phyloP scores from a whole-genome alignment of 495 filamentous ascomycete genomes.

The Aspergillus avenaceus region DNA sequence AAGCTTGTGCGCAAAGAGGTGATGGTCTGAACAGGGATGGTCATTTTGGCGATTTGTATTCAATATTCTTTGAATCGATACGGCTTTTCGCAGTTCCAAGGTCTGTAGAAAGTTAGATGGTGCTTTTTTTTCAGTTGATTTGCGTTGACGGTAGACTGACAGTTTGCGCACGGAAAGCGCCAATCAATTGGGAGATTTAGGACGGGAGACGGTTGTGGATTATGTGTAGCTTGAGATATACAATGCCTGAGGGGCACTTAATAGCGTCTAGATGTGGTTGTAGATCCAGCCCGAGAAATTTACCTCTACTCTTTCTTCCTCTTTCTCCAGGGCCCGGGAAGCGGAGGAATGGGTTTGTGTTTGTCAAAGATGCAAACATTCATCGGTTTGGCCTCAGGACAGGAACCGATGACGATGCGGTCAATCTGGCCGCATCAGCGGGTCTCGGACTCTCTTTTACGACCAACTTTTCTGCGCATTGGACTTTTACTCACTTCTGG shows the following conservation, averaged over 20 bases:
- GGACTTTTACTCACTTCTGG: background rate
- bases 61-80: too few relatives aligned
- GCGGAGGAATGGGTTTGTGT: conserved; percentile 20
- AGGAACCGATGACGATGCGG: conserved; percentile 6
- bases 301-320: background rate
- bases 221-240: background rate
- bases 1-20: conserved; percentile 77
- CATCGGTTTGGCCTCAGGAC: conserved; percentile 16
- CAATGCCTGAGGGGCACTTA: background rate
- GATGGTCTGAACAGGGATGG: conserved; percentile 60
- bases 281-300: conserved; percentile 3
- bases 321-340: background rate
- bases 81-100: too few relatives aligned
- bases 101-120: background rate
- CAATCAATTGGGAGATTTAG: background rate
- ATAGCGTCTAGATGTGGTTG: background rate
- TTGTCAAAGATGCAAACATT: conserved; percentile 39
- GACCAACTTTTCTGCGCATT: background rate
- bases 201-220: background rate
- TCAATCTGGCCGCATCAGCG: background rate
- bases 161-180: background rate
- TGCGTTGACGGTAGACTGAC: background rate
- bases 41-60: conserved; percentile 55
- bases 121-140: background rate
- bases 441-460: background rate